Evolutionary conservation across 2,329 filamentous ascomycete species (phyloP).

Genomic region (Gaeumannomyces tritici): DNA sequence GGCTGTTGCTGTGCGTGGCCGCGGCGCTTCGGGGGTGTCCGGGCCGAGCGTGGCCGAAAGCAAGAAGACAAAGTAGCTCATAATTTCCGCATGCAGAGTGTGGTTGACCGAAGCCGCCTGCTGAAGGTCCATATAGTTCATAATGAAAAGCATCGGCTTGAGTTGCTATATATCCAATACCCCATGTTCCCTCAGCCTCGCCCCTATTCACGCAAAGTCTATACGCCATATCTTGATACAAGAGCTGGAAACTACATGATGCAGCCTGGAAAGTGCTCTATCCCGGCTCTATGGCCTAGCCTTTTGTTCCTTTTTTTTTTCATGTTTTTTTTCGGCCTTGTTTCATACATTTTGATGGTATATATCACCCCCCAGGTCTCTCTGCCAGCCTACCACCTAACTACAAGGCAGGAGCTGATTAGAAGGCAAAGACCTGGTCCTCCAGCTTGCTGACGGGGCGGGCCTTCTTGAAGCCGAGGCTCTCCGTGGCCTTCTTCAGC

Average conservation of each 20-base stretch:
- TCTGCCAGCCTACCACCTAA: background rate
- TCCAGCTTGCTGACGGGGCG: constrained; percentile 93
- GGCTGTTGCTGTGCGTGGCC: constrained; percentile 12
- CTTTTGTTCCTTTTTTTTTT: background rate
- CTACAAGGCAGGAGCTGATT: constrained; percentile 8
- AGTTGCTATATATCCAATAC: too few relatives aligned
- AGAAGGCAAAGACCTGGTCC: constrained; percentile 97
- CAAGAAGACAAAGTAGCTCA: constrained; percentile 7
- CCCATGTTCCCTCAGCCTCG: background rate
- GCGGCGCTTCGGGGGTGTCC: constrained; percentile 7
- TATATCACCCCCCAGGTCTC: background rate
- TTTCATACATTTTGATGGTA: background rate
- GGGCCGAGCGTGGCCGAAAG: constrained; percentile 11
- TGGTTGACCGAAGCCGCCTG: too few relatives aligned
- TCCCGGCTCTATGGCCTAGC: background rate
- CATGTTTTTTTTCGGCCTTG: background rate
- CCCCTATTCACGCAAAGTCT: background rate
- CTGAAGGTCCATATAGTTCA: too few relatives aligned
- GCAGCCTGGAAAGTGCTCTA: background rate
- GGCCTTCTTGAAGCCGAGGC: constrained; percentile 84
- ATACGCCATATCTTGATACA: background rate
- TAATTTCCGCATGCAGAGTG: too few relatives aligned
- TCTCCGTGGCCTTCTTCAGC: constrained; percentile 91
- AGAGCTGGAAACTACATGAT: background rate
- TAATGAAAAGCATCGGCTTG: too few relatives aligned